Base-by-base conservation (phyloP, 1,284 basidiomycete genomes). In the Erythrobasidium hasegawianum region DNA sequence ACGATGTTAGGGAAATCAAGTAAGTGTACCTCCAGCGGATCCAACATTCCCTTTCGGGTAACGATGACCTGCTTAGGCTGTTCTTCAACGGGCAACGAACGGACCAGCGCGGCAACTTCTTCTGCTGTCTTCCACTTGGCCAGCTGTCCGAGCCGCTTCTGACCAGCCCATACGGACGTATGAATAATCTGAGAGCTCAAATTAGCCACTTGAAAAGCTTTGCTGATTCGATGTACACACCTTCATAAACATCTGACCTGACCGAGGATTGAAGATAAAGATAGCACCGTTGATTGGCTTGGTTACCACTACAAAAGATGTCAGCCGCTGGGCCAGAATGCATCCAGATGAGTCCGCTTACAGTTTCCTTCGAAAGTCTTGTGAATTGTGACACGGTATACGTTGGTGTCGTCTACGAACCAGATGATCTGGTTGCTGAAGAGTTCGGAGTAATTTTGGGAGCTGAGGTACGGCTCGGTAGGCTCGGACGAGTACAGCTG, bases 41-140 rank as follows among this genome's bases (percentile, higher is more conserved):
- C 79, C 59, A 98, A 85, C 96, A 99, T 98, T 81, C 96, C 96
- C 86, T 98, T 98, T 65, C 96, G 87, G 45, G 95, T 98, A 67
- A 99, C 96, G 72, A 99, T 98, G 72, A 99, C 92, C 77, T 97
- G 93, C 80, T 98, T 98, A 18, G 94, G 96, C 79, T 99, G 96
- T 80, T 99, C 96, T 81, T 98, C 94, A 50, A 98, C 94, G 14
- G 96, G 96, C 39, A 98, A 80, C 47, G 95, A 97, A 69, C 95
- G 90, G 71, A 98, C 89, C 72, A 98, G 81, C 0, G 96, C 96
- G 20, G 96, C 95, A 14, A 97, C 96, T 86, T 99, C 96, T 85
- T 99, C 96, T 14, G 96, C 96, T 14, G 94, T 97, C 82, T 97
- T 97, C 96, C 96, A 98, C 80, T 98, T 99, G 53, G 96, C 96